Evolutionary conservation across 208 protist genomes (phyloP).

Genomic region (Trypanosoma congolense): DNA sequence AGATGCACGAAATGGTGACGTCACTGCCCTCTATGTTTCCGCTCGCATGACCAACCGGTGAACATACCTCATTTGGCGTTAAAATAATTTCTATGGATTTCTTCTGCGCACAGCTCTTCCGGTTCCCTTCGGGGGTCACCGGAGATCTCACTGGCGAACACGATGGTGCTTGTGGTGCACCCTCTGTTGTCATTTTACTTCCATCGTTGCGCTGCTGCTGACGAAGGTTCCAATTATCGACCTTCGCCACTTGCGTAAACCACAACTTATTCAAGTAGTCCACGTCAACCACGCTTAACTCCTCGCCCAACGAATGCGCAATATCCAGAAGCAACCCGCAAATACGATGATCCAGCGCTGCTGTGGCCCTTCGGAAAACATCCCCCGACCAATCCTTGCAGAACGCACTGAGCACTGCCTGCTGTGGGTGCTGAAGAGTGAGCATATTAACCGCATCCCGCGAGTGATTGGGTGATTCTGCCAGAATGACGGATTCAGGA

Average conservation of each 20-base stretch:
- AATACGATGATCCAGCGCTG: conserved; percentile 47
- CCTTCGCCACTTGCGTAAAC: conserved; percentile 41
- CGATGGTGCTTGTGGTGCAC: neutral
- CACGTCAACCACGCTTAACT: conserved; percentile 55
- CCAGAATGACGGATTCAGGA: conserved; percentile 5
- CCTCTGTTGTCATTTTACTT: neutral
- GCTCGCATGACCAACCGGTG: neutral
- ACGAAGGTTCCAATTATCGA: conserved; percentile 14
- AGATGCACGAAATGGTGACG: conserved; percentile 9
- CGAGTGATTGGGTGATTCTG: conserved; percentile 9
- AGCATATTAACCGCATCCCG: conserved; percentile 2
- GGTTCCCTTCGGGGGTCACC: neutral
- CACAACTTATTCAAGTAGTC: conserved; percentile 62
- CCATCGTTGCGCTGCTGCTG: neutral
- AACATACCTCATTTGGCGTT: neutral
- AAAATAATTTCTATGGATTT: conserved; percentile 12
- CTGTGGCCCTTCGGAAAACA: conserved; percentile 43
- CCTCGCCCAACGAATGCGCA: conserved; percentile 32
- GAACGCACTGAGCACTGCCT: conserved; percentile 8
- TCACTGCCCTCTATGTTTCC: neutral
- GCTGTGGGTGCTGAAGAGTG: conserved; percentile 6
- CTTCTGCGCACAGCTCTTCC: neutral
- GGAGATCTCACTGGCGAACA: neutral
- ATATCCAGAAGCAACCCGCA: conserved; percentile 50
- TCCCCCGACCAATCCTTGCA: conserved; percentile 53